Evolutionary conservation across 2,329 filamentous ascomycete genomes (phyloP).

Genomic region (Arthrinium phaeospermum): DNA sequence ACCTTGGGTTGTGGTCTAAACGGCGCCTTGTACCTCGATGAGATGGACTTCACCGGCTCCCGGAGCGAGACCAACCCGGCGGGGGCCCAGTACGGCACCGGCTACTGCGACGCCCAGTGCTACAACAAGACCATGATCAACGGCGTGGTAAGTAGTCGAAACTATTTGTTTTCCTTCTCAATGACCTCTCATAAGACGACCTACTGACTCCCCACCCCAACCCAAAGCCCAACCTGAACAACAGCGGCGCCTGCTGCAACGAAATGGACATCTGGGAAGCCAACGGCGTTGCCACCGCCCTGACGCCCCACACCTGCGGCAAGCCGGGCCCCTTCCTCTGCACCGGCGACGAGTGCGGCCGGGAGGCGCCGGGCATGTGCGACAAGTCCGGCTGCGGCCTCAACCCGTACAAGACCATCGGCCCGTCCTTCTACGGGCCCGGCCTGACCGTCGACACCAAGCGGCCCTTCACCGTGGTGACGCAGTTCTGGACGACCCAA

Average conservation of each 20-base stretch:
- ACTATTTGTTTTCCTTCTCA: too few species aligned
- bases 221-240: background rate
- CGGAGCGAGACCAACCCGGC: slow-evolving; percentile 52
- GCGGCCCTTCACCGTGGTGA: slow-evolving; percentile 55
- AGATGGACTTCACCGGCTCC: slow-evolving; percentile 68
- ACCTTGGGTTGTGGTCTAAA: slow-evolving; percentile 69
- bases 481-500: slow-evolving; percentile 15
- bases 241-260: slow-evolving; percentile 58
- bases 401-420: slow-evolving; percentile 70
- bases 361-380: slow-evolving; percentile 49
- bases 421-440: slow-evolving; percentile 64
- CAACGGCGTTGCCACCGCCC: slow-evolving; percentile 65
- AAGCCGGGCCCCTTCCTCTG: slow-evolving; percentile 43
- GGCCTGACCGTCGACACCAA: slow-evolving; percentile 62
- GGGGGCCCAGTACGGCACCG: slow-evolving; percentile 56
- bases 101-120: slow-evolving; percentile 61
- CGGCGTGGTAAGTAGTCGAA: slow-evolving; percentile 37
- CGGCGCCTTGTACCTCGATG: slow-evolving; percentile 68
- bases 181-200: background rate
- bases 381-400: slow-evolving; percentile 71
- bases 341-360: slow-evolving; percentile 14
- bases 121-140: slow-evolving; percentile 59
- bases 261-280: slow-evolving; percentile 70
- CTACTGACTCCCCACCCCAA: background rate
- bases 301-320: slow-evolving; percentile 67